Evolutionary conservation across 2,329 filamentous ascomycete species (phyloP), one percentile per base, ranked within the genome.

Genomic region (Hymenoscyphus fraxineus): DNA sequence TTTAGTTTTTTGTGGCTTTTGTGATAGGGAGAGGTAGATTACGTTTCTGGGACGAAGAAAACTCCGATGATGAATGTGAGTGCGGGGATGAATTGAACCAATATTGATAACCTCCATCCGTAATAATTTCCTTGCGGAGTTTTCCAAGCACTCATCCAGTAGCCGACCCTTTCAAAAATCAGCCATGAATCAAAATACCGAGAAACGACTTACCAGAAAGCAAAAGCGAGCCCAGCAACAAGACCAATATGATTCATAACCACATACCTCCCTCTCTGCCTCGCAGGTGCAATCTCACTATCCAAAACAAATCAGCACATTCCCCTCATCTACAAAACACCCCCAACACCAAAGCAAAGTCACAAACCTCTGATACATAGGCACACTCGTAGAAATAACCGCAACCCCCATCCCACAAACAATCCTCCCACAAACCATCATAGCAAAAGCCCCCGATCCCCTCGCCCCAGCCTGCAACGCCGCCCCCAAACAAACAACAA

Each of bases 191-290:
- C 16, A 57, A 16, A 22, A 16, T 6, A 39, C 27, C 6, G 1
- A 47, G 4, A 56, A 40, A 12, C 2, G 27, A 13, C 19, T 54
- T 73, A 85, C 83, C 84, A 86, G 64, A 86, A 83, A 0, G 83
- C 84, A 5, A 72, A 70, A 0, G 83, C 82, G 6, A 86, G 73
- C 2, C 84, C 84, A 1, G 79, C 78, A 31, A 86, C 80, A 64
- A 87, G 82, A 2, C 85, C 84, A 56, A 85, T 78, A 61, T 87
- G 84, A 69, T 86, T 86, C 73, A 86, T 78, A 10, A 85, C 83
- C 1, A 87, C 83, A 64, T 83, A 83, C 65, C 79, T 79, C 2
- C 85, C 84, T 7, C 84, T 78, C 64, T 84, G 77, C 13, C 76
- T 78, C 0, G 83, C 82, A 0, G 84, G 83, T 0, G 83, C 78